A percentile compares a stretch with the other conserved stretches of the same genome.
Conservation (phyloP, 106 monocot genomes). For the Allium cepa region DNA sequence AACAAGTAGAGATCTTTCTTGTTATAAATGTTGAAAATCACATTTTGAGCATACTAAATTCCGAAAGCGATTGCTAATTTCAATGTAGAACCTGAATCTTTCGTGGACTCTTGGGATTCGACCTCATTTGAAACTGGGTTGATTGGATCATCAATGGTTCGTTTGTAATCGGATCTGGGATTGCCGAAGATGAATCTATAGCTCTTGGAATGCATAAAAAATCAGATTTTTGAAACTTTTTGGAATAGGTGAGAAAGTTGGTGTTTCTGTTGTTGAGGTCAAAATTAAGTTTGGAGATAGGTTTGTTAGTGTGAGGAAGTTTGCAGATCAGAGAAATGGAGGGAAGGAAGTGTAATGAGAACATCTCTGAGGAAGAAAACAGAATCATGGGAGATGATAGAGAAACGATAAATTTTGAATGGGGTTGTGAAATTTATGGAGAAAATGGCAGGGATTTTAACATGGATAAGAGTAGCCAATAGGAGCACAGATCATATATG, state of each 20-base stretch:
- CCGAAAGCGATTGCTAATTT: slow-evolving; percentile 35
- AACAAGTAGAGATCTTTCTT: slow-evolving; percentile 53
- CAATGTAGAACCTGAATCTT: background rate
- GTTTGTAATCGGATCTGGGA: background rate
- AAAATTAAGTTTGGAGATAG: background rate
- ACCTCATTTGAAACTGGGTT: background rate
- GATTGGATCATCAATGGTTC: background rate
- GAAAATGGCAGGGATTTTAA: background rate
- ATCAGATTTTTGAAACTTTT: background rate
- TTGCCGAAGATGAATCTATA: background rate
- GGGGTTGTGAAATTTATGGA: background rate
- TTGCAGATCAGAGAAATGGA: background rate
- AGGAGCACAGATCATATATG: background rate
- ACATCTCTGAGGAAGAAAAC: background rate
- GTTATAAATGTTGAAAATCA: slow-evolving; percentile 70
- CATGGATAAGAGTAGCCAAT: background rate
- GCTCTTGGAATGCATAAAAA: background rate
- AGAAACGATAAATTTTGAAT: background rate
- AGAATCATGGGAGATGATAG: background rate
- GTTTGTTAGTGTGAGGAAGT: background rate
- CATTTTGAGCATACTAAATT: slow-evolving; percentile 50
- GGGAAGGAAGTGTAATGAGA: slow-evolving; percentile 1
- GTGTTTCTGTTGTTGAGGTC: background rate
- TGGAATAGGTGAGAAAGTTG: slow-evolving; percentile 1
- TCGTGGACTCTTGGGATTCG: background rate